A percentile compares a stretch with the other conserved stretches of the same genome.
phyloP scores from a whole-genome alignment of 1,139 yeast species.

The Hyphopichia khmerensis region DNA sequence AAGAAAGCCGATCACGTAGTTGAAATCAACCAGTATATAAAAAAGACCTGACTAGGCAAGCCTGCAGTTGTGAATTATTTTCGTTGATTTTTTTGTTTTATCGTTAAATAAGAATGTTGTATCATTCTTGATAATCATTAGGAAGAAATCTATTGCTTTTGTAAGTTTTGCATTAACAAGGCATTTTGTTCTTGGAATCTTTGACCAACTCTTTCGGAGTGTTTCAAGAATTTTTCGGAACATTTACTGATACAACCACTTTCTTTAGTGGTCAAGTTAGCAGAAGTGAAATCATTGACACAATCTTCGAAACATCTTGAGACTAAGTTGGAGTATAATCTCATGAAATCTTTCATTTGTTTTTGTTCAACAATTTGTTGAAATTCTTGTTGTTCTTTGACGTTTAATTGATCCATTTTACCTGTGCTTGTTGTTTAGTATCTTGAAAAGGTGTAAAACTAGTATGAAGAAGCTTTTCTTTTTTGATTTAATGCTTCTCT shows the following conservation, averaged over 20 bases:
- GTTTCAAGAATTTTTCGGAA: constrained; percentile 96
- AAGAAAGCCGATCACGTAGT: background rate
- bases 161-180: constrained; percentile 50
- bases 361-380: constrained; percentile 94
- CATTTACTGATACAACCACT: constrained; percentile 84
- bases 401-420: constrained; percentile 76
- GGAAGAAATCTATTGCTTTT: constrained; percentile 21
- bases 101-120: background rate
- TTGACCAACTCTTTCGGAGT: constrained; percentile 97
- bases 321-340: constrained; percentile 88
- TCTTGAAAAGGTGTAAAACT: background rate
- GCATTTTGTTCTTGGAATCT: constrained; percentile 97
- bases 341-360: constrained; percentile 99
- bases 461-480: background rate
- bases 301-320: constrained; percentile 97
- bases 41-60: background rate
- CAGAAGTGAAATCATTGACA: constrained; percentile 96
- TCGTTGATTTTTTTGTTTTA: background rate
- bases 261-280: constrained; percentile 81
- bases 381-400: constrained; percentile 94
- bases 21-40: background rate
- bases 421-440: background rate
- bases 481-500: background rate
- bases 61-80: background rate
- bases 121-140: background rate